phyloP scores from a whole-genome alignment of 805 yeast species.

The Hanseniaspora pseudoguilliermondii region DNA sequence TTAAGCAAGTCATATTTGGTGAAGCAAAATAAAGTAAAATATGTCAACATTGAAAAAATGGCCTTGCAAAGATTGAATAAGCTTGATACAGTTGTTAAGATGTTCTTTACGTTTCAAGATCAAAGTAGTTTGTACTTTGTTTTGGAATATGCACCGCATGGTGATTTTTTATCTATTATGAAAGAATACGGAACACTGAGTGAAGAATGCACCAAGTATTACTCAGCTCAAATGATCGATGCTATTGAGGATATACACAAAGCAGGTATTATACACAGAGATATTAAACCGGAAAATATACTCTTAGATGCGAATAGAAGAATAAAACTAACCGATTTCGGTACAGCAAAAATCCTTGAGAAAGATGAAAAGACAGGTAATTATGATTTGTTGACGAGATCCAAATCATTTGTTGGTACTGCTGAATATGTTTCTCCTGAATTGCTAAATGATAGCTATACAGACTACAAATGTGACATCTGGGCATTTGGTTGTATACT shows the following conservation, averaged over 20 bases:
- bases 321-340: constrained; percentile 68
- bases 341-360: constrained; percentile 68
- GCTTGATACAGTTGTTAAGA: constrained; percentile 49
- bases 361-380: constrained; percentile 34
- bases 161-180: constrained; percentile 57
- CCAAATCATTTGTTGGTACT: constrained; percentile 75
- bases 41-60: constrained; percentile 71
- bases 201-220: constrained; percentile 55
- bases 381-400: constrained; percentile 55
- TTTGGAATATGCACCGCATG: constrained; percentile 66
- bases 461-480: constrained; percentile 89
- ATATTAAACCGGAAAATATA: constrained; percentile 73
- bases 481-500: constrained; percentile 98
- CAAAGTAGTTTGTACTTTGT: constrained; percentile 60
- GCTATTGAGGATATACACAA: constrained; percentile 61
- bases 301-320: constrained; percentile 48
- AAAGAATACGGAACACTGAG: constrained; percentile 58
- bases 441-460: constrained; percentile 57
- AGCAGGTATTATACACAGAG: constrained; percentile 69
- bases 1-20: constrained; percentile 67
- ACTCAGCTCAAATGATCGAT: constrained; percentile 61
- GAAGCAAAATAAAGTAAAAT: constrained; percentile 70
- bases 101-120: constrained; percentile 72
- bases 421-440: constrained; percentile 81
- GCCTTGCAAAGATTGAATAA: constrained; percentile 57